Base-by-base conservation (phyloP, 2,329 filamentous ascomycete species). In the Xenosphaeropsis pyriputrescens region DNA sequence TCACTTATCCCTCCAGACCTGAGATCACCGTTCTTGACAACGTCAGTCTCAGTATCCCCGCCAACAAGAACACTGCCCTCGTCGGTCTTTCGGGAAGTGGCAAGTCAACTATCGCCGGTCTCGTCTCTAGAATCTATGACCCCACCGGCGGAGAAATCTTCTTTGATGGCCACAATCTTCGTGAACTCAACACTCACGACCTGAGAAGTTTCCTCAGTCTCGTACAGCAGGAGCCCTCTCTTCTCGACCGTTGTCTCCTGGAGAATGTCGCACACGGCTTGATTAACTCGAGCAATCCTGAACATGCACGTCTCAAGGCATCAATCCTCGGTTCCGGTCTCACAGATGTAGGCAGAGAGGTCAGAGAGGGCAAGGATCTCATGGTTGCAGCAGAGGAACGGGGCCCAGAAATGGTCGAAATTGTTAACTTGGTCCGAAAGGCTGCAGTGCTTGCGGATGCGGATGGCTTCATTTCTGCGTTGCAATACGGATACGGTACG, bases 11-110 rank as follows among this genome's bases (percentile, higher is more conserved):
- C 1, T 73, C 62, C 35, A 64, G 78, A 11, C 72, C 75, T 0
- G 67, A 76, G 40, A 68, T 78, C 42, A 73, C 72, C 47, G 71
- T 84, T 0, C 56, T 84, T 1, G 67, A 80, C 45, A 58, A 65
- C 3, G 53, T 84, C 19, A 50, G 43, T 38, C 40, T 60, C 18
- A 46, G 40, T 7, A 52, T 59, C 33, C 43, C 45, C 16, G 48
- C 51, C 7, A 52, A 53, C 18, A 53, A 54, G 18, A 50, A 51
- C 22, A 62, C 61, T 2, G 63, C 60, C 2, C 54, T 66, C 26
- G 63, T 66, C 12, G 63, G 63, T 0, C 52, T 57, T 2, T 63
- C 59, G 5, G 62, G 62, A 4, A 58, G 53, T 39, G 60, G 60
- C 0, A 63, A 63, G 39, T 59, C 55, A 14, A 62, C 60, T 2